A percentile compares a stretch with the other conserved stretches of the same genome.
Conservation (phyloP, 441 rosid species). For the Biscutella laevigata region DNA sequence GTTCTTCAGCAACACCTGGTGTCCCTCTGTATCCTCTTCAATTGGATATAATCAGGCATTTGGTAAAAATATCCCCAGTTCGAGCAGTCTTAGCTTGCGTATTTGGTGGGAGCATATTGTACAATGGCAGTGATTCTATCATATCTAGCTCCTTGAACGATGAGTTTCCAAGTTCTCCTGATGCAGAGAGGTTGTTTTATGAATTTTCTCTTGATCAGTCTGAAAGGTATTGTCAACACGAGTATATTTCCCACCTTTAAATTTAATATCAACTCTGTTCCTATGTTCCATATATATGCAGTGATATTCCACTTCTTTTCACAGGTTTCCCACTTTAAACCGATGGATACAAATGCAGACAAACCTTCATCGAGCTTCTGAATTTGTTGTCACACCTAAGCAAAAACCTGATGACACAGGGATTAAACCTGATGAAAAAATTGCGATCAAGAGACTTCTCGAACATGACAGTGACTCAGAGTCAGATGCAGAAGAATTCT, state of each 20-base stretch:
- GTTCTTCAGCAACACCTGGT: constrained; percentile 65
- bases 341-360: constrained; percentile 99
- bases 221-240: constrained; percentile 61
- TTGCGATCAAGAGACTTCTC: constrained; percentile 67
- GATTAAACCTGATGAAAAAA: constrained; percentile 49
- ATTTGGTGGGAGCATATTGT: constrained; percentile 89
- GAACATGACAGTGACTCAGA: constrained; percentile 75
- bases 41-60: constrained; percentile 81
- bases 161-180: constrained; percentile 60
- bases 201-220: constrained; percentile 99
- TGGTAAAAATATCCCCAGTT: constrained; percentile 92
- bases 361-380: constrained; percentile 92
- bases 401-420: constrained; percentile 40
- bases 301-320: constrained; percentile 5
- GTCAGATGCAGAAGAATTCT: constrained; percentile 61
- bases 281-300: constrained; percentile 15
- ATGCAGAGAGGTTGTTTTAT: constrained; percentile 69
- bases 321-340: constrained; percentile 90
- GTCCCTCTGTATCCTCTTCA: constrained; percentile 89
- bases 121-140: constrained; percentile 62
- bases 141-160: constrained; percentile 63
- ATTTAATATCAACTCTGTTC: constrained; percentile 12
- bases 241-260: not conserved
- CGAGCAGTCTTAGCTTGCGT: constrained; percentile 95
- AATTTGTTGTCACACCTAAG: constrained; percentile 73